Conservation (phyloP, 495 filamentous ascomycete genomes). For the Entonaema liquescens region DNA sequence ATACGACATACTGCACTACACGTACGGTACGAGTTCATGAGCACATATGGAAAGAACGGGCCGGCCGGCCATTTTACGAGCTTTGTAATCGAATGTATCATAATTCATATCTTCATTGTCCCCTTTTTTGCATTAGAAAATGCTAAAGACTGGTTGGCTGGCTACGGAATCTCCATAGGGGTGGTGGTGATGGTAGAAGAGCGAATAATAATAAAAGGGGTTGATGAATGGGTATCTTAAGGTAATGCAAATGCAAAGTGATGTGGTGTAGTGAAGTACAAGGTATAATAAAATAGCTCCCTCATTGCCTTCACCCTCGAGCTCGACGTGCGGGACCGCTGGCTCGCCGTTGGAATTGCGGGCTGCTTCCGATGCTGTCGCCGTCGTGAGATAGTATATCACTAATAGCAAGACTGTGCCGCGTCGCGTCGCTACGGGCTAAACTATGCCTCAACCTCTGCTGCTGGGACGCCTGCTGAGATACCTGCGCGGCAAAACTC, state of each 20-base stretch:
- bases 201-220: constrained; percentile 8
- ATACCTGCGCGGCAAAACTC: constrained; percentile 41
- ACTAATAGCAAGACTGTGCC: constrained; percentile 61
- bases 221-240: constrained; percentile 34
- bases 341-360: constrained; percentile 43
- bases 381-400: constrained; percentile 58
- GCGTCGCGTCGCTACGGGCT: constrained; percentile 50
- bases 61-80: constrained; percentile 18
- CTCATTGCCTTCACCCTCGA: constrained; percentile 15
- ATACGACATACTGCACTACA: constrained; percentile 6
- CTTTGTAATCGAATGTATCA: constrained; percentile 46
- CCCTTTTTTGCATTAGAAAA: constrained; percentile 23
- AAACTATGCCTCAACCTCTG: constrained; percentile 41
- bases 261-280: constrained; percentile 8
- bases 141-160: constrained; percentile 4
- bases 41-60: constrained; percentile 18
- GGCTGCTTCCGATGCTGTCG: constrained; percentile 61
- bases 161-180: constrained; percentile 26
- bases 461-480: constrained; percentile 27
- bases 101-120: constrained; percentile 26
- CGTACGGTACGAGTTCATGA: constrained; percentile 27
- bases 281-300: constrained; percentile 7
- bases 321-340: constrained; percentile 32
- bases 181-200: constrained; percentile 1
- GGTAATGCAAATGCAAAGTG: constrained; percentile 15